Base-by-base conservation (phyloP, 345 rosid genomes). In the Mallotus nudiflorus region DNA sequence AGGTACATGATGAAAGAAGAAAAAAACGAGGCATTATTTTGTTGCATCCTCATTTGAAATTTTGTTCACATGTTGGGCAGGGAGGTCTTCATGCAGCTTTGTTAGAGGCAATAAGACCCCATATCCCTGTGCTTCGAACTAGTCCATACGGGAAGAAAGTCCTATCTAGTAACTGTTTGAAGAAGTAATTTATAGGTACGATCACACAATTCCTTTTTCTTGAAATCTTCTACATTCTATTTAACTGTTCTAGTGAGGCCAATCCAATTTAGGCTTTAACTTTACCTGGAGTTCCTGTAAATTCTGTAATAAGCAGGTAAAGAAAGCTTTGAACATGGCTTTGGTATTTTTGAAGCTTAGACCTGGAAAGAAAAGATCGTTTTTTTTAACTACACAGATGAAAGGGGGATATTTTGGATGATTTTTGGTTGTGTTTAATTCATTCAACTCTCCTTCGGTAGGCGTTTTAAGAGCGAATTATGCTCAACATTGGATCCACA, bases 71-170 rank as follows among this genome's bases (percentile, higher is more conserved):
- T 74, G 52, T 40, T 68, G 69, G 74, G 48, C 81, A 92, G 97
- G 97, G 93, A 77, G 66, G 68, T 75, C 70, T 80, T 65, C 87
- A 82, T 69, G 76, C 77, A 73, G 78, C 82, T n/a, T 74, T 92
- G 70, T 80, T 89, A 65, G 88, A 83, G 61, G 88, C 93, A 57
- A 86, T 92, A 71, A 86, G 84, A 67, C 83, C 89, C 33, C 83
- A 82, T 73, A 68, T 81, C 69, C 84, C 86, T 37, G 64, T 79
- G 62, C 96, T 89, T 52, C 88, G 87, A 58, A 85, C 85, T 49
- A 92, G 90, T 75, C 92, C 93, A 27, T 85, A 85, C 12, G 97
- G 97, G 80, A 92, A 89, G 84, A 92, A 88, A 77, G 91, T 92
- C 73, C 85, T 92, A 69, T 83, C 88, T n/a, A 76, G 86, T 75